Evolutionary conservation across 768 basidiomycete species (phyloP).

Genomic region (Mycena venus): DNA sequence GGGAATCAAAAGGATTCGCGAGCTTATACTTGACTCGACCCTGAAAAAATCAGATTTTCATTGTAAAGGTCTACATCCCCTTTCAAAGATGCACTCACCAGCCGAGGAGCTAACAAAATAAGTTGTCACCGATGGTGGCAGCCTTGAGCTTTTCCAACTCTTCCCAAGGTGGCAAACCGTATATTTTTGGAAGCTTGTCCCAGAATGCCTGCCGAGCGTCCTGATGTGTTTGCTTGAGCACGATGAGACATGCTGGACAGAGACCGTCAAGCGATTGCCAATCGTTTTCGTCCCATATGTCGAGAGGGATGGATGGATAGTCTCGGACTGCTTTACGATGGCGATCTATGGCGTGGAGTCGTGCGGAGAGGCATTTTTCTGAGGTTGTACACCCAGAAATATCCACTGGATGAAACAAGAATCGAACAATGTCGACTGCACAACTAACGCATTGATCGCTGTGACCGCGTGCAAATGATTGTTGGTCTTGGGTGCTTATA

Average conservation of each 20-base stretch:
- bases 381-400: background rate
- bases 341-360: background rate
- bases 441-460: background rate
- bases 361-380: background rate
- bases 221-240: background rate
- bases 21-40: too few species aligned
- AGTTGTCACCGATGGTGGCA: background rate
- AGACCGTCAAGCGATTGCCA: background rate
- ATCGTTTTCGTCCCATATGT: background rate
- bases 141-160: constrained; percentile 6
- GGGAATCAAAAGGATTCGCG: too few species aligned
- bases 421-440: background rate
- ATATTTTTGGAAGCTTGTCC: constrained; percentile 15
- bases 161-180: constrained; percentile 1
- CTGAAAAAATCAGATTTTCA: too few species aligned
- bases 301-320: background rate
- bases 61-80: too few species aligned
- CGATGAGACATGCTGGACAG: background rate
- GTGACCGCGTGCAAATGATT: background rate
- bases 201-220: background rate
- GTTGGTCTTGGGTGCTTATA: background rate
- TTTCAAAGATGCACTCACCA: too few species aligned
- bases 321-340: too few species aligned
- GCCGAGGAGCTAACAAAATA: background rate
- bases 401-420: background rate